Evolutionary conservation across 176 grass and related monocot species (phyloP).

Genomic region (Microstegium vimineum): DNA sequence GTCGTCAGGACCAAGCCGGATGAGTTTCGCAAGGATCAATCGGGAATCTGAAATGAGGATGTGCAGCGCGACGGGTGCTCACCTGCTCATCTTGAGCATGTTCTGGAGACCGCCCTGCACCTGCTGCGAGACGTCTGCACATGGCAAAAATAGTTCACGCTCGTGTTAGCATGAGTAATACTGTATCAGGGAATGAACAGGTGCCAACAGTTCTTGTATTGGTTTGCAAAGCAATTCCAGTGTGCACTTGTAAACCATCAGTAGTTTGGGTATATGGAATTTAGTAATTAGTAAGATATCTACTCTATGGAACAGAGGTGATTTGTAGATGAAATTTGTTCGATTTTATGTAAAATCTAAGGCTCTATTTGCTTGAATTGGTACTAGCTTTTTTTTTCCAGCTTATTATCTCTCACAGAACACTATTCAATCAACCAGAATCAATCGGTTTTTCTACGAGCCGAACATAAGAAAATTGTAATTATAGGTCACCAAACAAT

Average conservation of each 20-base stretch:
- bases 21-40: not conserved
- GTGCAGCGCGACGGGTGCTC: not conserved
- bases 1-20: not conserved
- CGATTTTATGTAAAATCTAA: not conserved
- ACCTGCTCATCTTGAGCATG: conserved; percentile 90
- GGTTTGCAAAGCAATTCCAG: not conserved
- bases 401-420: no score
- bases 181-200: no score
- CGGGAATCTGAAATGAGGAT: not conserved
- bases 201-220: not conserved
- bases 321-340: not conserved
- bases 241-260: not conserved
- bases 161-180: no score
- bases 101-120: conserved; percentile 60
- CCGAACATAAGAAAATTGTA: no score
- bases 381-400: no score
- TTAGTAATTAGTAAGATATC: not conserved
- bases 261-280: not conserved
- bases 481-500: no score
- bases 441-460: no score
- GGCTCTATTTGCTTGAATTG: no score
- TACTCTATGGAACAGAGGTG: not conserved
- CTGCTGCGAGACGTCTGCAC: conserved; percentile 87
- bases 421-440: no score
- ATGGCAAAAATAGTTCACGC: no score